phyloP scores from a whole-genome alignment of 1,284 basidiomycete species.

The Ceratobasidium sp. region DNA sequence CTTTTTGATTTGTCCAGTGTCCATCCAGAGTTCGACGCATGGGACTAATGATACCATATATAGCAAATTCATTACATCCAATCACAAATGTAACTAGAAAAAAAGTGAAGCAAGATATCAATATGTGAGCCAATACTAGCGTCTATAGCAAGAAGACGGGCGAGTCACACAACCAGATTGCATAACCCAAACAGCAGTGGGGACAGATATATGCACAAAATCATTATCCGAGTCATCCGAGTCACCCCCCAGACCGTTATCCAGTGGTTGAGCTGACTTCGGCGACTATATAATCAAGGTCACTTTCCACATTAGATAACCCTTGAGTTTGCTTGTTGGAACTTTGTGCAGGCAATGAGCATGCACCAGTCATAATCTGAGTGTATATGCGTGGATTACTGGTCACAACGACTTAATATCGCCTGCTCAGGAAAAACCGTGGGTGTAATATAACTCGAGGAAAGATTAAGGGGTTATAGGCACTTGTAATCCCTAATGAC shows the following conservation, averaged over 20 bases:
- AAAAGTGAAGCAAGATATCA: not conserved
- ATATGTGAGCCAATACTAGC: not conserved
- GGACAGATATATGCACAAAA: not conserved
- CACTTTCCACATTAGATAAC: not conserved
- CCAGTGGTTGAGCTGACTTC: not conserved
- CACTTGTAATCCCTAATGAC: too few relatives aligned
- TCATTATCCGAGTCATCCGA: not conserved
- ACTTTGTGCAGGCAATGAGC: not conserved
- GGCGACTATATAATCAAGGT: not conserved
- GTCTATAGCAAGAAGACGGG: not conserved
- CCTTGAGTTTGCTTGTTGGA: too few relatives aligned
- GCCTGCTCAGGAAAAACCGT: too few relatives aligned
- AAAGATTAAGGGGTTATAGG: too few relatives aligned
- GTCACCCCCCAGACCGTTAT: not conserved
- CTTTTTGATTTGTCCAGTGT: slow-evolving; percentile 1
- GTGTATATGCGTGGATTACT: not conserved
- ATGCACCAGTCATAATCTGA: not conserved
- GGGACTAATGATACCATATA: slow-evolving; percentile 2
- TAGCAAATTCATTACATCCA: not conserved
- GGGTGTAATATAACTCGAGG: too few relatives aligned
- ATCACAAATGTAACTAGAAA: not conserved
- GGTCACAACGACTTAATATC: slow-evolving; percentile 7
- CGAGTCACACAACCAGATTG: not conserved
- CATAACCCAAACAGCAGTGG: not conserved
- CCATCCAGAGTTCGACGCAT: not conserved